Conservation (phyloP, 1,139 yeast species). For the Taphrina communis region DNA sequence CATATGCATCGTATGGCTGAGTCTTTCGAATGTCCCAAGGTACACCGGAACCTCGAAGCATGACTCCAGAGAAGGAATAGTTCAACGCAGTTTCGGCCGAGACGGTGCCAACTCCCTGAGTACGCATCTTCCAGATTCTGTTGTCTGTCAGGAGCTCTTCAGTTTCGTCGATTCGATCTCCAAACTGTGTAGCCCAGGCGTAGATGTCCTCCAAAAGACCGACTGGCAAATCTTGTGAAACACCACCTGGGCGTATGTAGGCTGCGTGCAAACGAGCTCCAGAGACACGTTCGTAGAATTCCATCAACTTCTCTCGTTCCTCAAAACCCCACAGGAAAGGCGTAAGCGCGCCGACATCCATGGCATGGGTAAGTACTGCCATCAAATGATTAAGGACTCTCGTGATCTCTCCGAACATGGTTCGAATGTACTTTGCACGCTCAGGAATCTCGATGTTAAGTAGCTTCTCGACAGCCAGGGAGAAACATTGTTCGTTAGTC, state of each 20-base stretch:
- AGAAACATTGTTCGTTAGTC: conserved; percentile 88
- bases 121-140: conserved; percentile 92
- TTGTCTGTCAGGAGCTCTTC: conserved; percentile 89
- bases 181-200: conserved; percentile 97
- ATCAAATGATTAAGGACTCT: conserved; percentile 82
- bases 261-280: conserved; percentile 92
- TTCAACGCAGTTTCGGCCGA: conserved; percentile 87
- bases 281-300: conserved; percentile 86
- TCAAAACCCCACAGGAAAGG: conserved; percentile 95
- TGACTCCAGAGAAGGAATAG: conserved; percentile 81
- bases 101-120: conserved; percentile 77
- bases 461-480: conserved; percentile 83
- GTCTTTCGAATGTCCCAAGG: conserved; percentile 87
- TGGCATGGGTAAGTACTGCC: conserved; percentile 86
- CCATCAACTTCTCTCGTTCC: conserved; percentile 92
- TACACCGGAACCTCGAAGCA: conserved; percentile 89
- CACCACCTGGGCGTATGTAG: conserved; percentile 92
- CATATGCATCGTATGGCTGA: conserved; percentile 91
- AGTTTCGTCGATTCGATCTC: conserved; percentile 88
- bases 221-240: conserved; percentile 82
- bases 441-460: conserved; percentile 83
- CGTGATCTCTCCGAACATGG: conserved; percentile 86
- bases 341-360: conserved; percentile 94
- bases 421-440: conserved; percentile 83
- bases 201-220: conserved; percentile 88